These are phyloP conservation scores for Penicillium waksmanii DNA, from an alignment of 495 filamentous ascomycete species.

Conservation along the genomic window DNA sequence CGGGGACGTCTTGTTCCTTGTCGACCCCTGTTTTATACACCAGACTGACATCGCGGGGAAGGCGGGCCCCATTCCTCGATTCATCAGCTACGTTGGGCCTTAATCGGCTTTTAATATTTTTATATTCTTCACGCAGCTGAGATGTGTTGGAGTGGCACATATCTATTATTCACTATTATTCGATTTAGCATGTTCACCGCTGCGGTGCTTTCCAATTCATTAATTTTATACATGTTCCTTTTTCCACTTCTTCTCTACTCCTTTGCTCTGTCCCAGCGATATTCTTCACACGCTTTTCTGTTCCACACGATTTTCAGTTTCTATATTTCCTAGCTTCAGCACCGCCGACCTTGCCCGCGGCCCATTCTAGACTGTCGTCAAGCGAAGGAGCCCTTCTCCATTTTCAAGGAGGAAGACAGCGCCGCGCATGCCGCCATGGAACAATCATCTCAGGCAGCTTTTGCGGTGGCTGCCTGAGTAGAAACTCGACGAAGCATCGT, in stretches of 20 bases:
- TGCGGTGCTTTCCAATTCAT: not conserved
- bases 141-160: constrained; percentile 31
- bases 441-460: constrained; percentile 25
- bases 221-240: not conserved
- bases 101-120: constrained; percentile 15
- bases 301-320: not conserved
- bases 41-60: constrained; percentile 41
- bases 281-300: too few species aligned
- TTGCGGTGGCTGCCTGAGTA: constrained; percentile 29
- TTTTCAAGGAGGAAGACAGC: constrained; percentile 29
- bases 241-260: constrained; percentile 3
- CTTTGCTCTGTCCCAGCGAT: not conserved
- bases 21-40: constrained; percentile 37
- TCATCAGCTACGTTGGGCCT: constrained; percentile 29
- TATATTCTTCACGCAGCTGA: constrained; percentile 4
- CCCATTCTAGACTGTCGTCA: not conserved
- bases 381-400: constrained; percentile 36
- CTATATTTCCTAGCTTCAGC: too few species aligned
- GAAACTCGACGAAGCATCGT: constrained; percentile 21
- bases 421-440: constrained; percentile 5
- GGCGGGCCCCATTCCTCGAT: constrained; percentile 38
- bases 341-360: not conserved
- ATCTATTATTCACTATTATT: not conserved
- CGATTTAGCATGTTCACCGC: not conserved
- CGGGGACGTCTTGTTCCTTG: constrained; percentile 47